A percentile compares a stretch with the other conserved stretches of the same genome.
Evolutionary conservation across 495 filamentous ascomycete genomes (phyloP).

Genomic region (Entonaema liquescens): DNA sequence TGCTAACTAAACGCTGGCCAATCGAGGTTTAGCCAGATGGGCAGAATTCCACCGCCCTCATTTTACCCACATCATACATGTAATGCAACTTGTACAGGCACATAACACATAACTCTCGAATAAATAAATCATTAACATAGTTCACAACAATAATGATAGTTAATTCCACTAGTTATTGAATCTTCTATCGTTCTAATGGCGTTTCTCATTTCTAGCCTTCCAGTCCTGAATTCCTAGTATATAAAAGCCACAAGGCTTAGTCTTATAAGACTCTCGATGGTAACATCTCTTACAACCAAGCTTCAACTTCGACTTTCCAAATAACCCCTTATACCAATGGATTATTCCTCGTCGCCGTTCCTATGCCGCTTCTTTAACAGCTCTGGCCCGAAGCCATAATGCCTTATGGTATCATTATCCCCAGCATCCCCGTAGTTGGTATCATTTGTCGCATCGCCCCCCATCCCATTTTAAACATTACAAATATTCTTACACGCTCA

Average conservation of each 20-base stretch:
- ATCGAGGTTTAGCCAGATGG: constrained; percentile 24
- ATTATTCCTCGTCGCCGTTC: neutral
- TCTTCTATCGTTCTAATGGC: neutral
- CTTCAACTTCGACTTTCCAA: constrained; percentile 6
- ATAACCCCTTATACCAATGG: constrained; percentile 5
- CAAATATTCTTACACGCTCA: constrained; percentile 13
- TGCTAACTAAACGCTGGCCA: constrained; percentile 17
- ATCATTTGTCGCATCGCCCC: neutral
- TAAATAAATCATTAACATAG: too few species aligned
- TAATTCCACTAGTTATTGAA: too few species aligned
- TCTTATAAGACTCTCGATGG: neutral
- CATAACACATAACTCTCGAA: neutral
- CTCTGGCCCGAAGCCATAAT: neutral
- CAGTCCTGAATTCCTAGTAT: constrained; percentile 8
- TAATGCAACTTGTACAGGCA: neutral
- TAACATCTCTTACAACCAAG: constrained; percentile 19
- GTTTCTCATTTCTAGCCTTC: constrained; percentile 24
- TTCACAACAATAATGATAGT: too few species aligned
- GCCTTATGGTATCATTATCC: neutral
- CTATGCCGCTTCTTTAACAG: neutral
- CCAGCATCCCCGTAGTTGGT: constrained; percentile 6
- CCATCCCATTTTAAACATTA: constrained; percentile 33
- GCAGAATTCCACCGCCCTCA: constrained; percentile 25
- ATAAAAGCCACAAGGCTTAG: constrained; percentile 12
- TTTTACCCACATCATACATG: constrained; percentile 1